Conservation (phyloP, 2,329 filamentous ascomycete genomes). For the Lachnellula hyalina region DNA sequence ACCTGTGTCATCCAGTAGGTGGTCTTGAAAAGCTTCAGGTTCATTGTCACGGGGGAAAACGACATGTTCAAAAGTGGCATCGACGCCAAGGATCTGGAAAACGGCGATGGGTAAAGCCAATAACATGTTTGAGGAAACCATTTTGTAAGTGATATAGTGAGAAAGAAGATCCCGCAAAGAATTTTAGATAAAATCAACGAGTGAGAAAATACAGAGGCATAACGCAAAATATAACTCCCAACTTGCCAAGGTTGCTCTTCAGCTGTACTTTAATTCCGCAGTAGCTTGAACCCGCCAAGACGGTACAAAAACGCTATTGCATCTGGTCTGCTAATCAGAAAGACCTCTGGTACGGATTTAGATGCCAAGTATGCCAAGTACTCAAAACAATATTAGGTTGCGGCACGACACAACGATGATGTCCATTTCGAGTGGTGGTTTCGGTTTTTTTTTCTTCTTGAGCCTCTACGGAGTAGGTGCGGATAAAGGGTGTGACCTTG, state of each 20-base stretch:
- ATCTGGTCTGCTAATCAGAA: not conserved
- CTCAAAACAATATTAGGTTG: not conserved
- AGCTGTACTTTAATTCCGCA: not conserved
- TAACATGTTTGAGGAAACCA: not conserved
- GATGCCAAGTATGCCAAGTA: not conserved
- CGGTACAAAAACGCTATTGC: not conserved
- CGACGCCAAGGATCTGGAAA: not conserved
- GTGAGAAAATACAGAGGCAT: not conserved
- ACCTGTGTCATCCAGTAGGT: not conserved
- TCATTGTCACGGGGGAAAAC: slow-evolving; percentile 2
- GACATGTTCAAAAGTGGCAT: slow-evolving; percentile 3
- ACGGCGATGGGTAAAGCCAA: not conserved
- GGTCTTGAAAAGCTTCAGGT: not conserved
- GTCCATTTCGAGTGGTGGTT: not conserved
- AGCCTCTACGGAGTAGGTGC: not conserved
- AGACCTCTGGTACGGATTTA: not conserved
- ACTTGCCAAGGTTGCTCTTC: not conserved
- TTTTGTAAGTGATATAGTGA: not conserved
- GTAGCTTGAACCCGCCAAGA: not conserved
- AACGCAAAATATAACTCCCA: not conserved
- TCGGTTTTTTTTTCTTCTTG: not conserved
- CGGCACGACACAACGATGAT: not conserved
- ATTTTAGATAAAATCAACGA: not conserved
- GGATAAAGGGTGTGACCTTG: not conserved
- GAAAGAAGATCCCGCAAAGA: not conserved